phyloP scores from a whole-genome alignment of 768 basidiomycete species.

The Mycena latifolia region DNA sequence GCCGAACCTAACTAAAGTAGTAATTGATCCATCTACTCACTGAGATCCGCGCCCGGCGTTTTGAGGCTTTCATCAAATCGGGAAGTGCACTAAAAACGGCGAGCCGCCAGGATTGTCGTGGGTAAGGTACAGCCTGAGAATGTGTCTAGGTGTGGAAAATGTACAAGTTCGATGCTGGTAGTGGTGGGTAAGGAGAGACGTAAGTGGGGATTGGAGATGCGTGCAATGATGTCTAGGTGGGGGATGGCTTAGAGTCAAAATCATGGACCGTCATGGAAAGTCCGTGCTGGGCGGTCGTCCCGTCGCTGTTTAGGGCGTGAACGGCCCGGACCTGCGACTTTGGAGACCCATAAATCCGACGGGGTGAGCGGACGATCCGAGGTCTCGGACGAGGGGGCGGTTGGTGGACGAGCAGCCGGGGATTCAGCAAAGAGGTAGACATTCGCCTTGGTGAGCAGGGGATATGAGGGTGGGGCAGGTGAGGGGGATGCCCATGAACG shows the following conservation, averaged over 20 bases:
- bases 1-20: too few relatives aligned
- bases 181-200: not conserved
- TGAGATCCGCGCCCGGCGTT: conserved; percentile 8
- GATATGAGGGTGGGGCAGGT: conserved; percentile 5
- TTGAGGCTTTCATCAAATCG: too few relatives aligned
- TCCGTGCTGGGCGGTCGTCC: not conserved
- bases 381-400: not conserved
- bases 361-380: not conserved
- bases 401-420: not conserved
- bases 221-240: not conserved
- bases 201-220: too few relatives aligned
- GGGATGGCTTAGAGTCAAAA: not conserved
- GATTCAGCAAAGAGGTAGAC: conserved; percentile 15
- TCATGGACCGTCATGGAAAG: not conserved
- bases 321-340: not conserved
- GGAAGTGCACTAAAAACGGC: conserved; percentile 9
- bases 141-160: not conserved
- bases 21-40: too few relatives aligned
- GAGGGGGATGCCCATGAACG: conserved; percentile 20
- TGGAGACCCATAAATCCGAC: not conserved
- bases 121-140: not conserved
- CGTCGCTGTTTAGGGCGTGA: not conserved
- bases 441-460: conserved; percentile 20
- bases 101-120: not conserved
- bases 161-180: not conserved